Conservation (phyloP, 257 asterid genomes). For the Primulina huaijiensis region DNA sequence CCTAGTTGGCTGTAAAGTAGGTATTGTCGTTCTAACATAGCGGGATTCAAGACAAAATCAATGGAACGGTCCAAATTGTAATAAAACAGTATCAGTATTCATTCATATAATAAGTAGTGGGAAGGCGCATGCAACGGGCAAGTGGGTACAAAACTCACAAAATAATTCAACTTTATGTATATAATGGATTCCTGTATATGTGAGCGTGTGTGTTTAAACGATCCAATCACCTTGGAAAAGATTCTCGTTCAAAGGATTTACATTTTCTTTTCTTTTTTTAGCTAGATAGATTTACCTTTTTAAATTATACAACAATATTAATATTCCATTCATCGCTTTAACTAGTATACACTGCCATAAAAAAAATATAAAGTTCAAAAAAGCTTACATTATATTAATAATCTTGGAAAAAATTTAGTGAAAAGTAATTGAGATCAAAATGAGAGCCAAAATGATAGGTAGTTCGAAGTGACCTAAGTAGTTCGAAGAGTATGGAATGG, state of each 20-base stretch:
- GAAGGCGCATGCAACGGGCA: constrained; percentile 25
- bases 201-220: background rate
- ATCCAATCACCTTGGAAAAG: constrained; percentile 38
- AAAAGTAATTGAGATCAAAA: background rate
- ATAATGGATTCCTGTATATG: background rate
- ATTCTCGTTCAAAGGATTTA: constrained; percentile 7
- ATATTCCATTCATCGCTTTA: background rate
- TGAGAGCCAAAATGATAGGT: background rate
- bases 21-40: constrained; percentile 7
- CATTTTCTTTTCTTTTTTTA: too few species aligned
- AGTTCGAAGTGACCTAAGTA: background rate
- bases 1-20: constrained; percentile 37
- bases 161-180: background rate
- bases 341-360: too few species aligned
- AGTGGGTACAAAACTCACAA: constrained; percentile 7
- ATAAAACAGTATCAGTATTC: constrained; percentile 21
- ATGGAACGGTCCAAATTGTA: constrained; percentile 25
- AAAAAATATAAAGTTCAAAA: background rate
- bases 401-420: too few species aligned
- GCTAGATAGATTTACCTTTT: background rate
- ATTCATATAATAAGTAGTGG: constrained; percentile 21
- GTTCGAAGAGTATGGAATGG: background rate
- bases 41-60: constrained; percentile 11
- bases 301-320: background rate
- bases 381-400: background rate